Conservation (phyloP, 176 grass and related monocot species). For the Rhynchospora pubera region DNA sequence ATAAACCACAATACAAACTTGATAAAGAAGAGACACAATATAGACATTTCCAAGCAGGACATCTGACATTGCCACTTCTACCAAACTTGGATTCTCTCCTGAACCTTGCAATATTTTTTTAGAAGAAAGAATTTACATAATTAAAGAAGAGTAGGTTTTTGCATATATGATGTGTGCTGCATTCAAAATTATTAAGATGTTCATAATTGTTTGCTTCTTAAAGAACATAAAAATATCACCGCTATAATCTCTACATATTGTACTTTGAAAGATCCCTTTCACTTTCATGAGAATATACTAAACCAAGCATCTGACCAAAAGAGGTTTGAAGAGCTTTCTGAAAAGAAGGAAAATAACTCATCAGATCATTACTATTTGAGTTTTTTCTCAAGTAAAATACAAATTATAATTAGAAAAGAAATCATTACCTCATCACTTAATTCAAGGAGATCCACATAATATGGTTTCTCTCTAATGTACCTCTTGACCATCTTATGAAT, state of each 20-base stretch:
- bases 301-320: slow-evolving; percentile 90
- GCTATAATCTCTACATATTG: slow-evolving; percentile 14
- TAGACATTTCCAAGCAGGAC: not conserved
- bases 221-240: not conserved
- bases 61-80: not conserved
- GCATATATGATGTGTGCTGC: not conserved
- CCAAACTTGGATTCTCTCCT: slow-evolving; percentile 7
- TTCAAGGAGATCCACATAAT: slow-evolving; percentile 92
- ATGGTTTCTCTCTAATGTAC: slow-evolving; percentile 79
- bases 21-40: too few species aligned
- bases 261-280: slow-evolving; percentile 86
- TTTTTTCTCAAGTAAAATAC: not conserved
- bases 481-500: slow-evolving; percentile 51
- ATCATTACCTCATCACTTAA: slow-evolving; percentile 81
- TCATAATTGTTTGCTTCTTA: too few species aligned
- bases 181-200: not conserved
- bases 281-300: slow-evolving; percentile 88
- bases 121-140: not conserved
- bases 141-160: not conserved
- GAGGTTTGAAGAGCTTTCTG: slow-evolving; percentile 95
- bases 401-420: not conserved
- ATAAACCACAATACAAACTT: not conserved
- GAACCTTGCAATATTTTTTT: not conserved
- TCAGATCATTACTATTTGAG: slow-evolving; percentile 2
- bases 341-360: slow-evolving; percentile 17